These are phyloP conservation scores for Sambucus nigra DNA, from an alignment of 129 eudicot genomes.

Conservation along the genomic window DNA sequence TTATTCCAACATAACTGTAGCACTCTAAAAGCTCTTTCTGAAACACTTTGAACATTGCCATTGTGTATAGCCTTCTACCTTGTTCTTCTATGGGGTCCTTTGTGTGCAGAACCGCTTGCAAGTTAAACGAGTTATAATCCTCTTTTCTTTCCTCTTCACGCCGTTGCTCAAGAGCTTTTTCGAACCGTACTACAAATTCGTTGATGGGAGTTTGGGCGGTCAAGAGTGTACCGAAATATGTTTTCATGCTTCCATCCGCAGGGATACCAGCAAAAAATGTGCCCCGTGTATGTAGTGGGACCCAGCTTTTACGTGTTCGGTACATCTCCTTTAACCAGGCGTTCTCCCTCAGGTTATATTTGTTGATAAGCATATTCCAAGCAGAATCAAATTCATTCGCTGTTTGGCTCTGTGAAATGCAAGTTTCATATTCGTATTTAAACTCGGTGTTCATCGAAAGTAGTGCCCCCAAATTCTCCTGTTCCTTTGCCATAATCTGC, in stretches of 20 bases:
- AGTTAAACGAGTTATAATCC: slow-evolving; percentile 58
- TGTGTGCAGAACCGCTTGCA: slow-evolving; percentile 64
- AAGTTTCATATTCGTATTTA: slow-evolving; percentile 64
- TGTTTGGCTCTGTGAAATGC: slow-evolving; percentile 67
- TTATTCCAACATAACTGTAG: slow-evolving; percentile 55
- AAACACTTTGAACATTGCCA: slow-evolving; percentile 51
- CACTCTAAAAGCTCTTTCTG: slow-evolving; percentile 83
- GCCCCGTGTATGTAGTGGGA: slow-evolving; percentile 49
- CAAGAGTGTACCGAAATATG: slow-evolving; percentile 44
- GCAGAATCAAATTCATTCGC: slow-evolving; percentile 67
- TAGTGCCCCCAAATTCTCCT: slow-evolving; percentile 53
- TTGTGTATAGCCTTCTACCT: slow-evolving; percentile 58
- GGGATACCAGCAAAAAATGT: slow-evolving; percentile 74
- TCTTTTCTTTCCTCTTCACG: slow-evolving; percentile 72
- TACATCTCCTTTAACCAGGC: slow-evolving; percentile 72
- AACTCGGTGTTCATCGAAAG: slow-evolving; percentile 42
- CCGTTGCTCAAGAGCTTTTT: slow-evolving; percentile 62
- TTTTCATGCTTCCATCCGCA: slow-evolving; percentile 49
- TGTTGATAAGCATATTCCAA: slow-evolving; percentile 51
- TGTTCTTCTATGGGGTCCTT: slow-evolving; percentile 84
- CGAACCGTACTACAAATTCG: slow-evolving; percentile 56
- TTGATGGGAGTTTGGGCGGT: slow-evolving; percentile 41
- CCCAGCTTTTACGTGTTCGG: slow-evolving; percentile 74
- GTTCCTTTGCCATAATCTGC: slow-evolving; percentile 54
- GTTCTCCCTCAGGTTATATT: slow-evolving; percentile 59